Evolutionary conservation across 164 flowering plant species (phyloP), one percentile per base, ranked within the genome.

Genomic region (Santalum album): DNA sequence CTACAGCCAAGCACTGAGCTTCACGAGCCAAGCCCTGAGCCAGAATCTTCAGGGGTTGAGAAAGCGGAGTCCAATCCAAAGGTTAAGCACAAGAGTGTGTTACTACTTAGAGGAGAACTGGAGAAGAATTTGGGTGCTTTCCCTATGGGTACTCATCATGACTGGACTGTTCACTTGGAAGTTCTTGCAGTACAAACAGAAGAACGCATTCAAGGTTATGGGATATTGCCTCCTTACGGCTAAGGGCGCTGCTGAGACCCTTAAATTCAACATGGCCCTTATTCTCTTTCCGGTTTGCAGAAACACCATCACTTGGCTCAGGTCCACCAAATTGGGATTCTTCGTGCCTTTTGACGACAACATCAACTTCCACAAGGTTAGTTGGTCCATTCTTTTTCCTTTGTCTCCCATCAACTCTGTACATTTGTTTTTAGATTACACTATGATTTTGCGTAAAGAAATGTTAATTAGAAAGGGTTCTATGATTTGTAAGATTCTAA

Each of bases 291-390:
- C 99, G 0, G 99, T 94, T 36, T 86, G 94, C 64, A 77, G 99
- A 67, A 94, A 90, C 70, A 86, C 82, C 51, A 86, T 94, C 67
- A 94, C 99, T 34, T 86, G 89, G 89, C 84, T 94, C 29, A 75
- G 99, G 73, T 78, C 87, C 63, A 87, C 96, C 39, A 72, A 51
- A 68, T 53, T 90, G 46, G 75, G 78, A 2, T 47, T 27, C 38
- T 46, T 80, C 29, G 69, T 94, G 14, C 95, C 97, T 48, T 90
- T 94, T 55, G 97, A 94, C 44, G 99, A 94, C 69, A 94, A 83
- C 69, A 90, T 94, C 72, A 94, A 90, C 66, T 90, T 94, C 64
- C 99, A 94, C 74, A 90, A 87, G 99, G 99, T 89, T 69, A 14
- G 53, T 11, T 2, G 15, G 7, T 4, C n/a, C 21, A 9, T 10